Evolutionary conservation across 2,329 filamentous ascomycete genomes (phyloP).

Genomic region (Mycocentrospora acerina): DNA sequence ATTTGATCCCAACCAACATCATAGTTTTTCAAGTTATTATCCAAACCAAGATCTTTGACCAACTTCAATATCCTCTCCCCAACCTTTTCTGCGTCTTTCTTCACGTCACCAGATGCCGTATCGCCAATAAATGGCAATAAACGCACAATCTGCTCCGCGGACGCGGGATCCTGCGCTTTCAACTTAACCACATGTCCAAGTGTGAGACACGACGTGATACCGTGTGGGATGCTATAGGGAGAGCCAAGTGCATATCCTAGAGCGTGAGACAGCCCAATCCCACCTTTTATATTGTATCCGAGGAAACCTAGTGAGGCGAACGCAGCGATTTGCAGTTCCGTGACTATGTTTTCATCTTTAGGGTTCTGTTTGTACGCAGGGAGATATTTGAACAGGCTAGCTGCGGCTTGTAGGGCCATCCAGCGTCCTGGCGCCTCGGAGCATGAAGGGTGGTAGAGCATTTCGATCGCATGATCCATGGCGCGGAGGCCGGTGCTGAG

Average conservation of each 20-base stretch:
- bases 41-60: conserved; percentile 47
- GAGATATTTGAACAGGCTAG: conserved; percentile 51
- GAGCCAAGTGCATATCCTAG: conserved; percentile 56
- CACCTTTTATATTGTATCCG: conserved; percentile 53
- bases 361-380: conserved; percentile 50
- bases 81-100: conserved; percentile 48
- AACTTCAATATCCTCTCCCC: conserved; percentile 48
- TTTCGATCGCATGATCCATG: conserved; percentile 58
- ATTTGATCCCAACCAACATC: conserved; percentile 46
- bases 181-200: conserved; percentile 57
- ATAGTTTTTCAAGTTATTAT: conserved; percentile 50
- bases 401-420: conserved; percentile 48
- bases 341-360: conserved; percentile 52
- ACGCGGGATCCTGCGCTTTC: conserved; percentile 49
- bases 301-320: conserved; percentile 55
- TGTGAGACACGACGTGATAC: conserved; percentile 57
- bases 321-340: conserved; percentile 54
- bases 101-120: conserved; percentile 41
- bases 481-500: conserved; percentile 56
- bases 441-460: conserved; percentile 55
- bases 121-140: conserved; percentile 49
- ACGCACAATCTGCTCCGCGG: conserved; percentile 50
- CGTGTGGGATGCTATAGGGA: conserved; percentile 59
- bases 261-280: conserved; percentile 51
- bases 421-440: conserved; percentile 54